Evolutionary conservation across 2,329 filamentous ascomycete genomes (phyloP), one percentile per base, ranked within the genome.

Genomic region (Orbilia javanica): DNA sequence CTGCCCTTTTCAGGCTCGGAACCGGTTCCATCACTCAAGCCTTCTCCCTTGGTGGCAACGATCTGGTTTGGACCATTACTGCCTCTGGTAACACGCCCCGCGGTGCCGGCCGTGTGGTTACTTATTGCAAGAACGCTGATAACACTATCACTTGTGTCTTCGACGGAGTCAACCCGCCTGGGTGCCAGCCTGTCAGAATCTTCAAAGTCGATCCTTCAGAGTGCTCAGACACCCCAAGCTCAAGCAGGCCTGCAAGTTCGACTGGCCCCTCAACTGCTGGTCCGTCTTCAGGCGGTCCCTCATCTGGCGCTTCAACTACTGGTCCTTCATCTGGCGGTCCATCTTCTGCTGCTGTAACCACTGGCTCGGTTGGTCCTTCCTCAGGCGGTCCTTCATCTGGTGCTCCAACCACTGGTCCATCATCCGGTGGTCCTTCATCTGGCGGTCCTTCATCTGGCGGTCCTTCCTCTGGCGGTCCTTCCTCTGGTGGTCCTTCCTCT

Each of bases 121-220:
- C 57, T 3, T 77, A 66, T 36, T 77, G 73, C 64, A 64, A 29
- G 50, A 70, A 66, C 20, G 1, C 36, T 5, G 66, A 77, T 60
- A 77, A 77, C n/a, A 66, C 18, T 25, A 42, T 77, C 29, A 27
- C 20, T 10, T 55, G 64, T 25, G 66, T 77, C 4, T 77, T 66
- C 34, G 65, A 42, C 29, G n/a, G 42, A 4, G 18, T n/a, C 15
- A 13, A 34, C 10, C 72, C 72, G 13, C 34, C 18, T 10, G 60
- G 60, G 10, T 77, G 73, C 15, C 18, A 34, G 18, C 29, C 66
- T 25, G 42, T 71, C 2, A 62, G 10, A 4, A 10, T 77, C 18
- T 66, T 66, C 50, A 67, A n/a, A 11, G 27, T 77, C 11, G 39
- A 77, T 18, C 65, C 72, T 7, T 69, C 36, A 27, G 5, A 34